These are phyloP conservation scores for Wallacemonas sp. DNA, from an alignment of 208 protist genomes.

Conservation along the genomic window DNA sequence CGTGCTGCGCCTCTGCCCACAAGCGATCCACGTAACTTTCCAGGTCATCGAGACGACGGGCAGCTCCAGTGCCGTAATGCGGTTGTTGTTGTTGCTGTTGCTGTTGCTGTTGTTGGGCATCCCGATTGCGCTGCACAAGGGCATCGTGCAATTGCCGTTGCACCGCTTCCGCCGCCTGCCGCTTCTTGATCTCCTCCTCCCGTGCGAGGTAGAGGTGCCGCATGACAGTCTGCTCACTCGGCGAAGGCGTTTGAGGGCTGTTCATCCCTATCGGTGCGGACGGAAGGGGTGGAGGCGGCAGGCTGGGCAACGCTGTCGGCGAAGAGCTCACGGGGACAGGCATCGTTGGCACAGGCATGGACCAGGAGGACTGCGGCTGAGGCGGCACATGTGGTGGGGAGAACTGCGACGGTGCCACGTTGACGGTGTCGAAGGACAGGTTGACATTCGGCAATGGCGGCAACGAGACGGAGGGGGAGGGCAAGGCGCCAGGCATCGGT, in stretches of 20 bases:
- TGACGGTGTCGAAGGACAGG: neutral
- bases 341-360: neutral
- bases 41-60: constrained; percentile 20
- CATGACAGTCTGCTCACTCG: constrained; percentile 10
- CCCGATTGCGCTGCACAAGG: too few species aligned
- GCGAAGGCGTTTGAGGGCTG: neutral
- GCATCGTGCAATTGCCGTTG: constrained; percentile 4
- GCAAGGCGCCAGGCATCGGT: neutral
- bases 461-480: constrained; percentile 2
- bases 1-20: constrained; percentile 29
- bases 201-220: constrained; percentile 18
- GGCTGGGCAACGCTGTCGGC: neutral
- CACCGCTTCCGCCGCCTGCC: neutral
- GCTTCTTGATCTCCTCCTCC: constrained; percentile 8
- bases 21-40: constrained; percentile 33
- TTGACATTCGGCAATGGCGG: neutral
- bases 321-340: neutral
- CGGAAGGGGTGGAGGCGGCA: neutral
- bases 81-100: neutral
- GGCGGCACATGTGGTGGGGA: neutral
- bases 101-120: constrained; percentile 7
- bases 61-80: neutral
- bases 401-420: neutral
- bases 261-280: neutral
- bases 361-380: neutral